A percentile compares a stretch with the other conserved stretches of the same genome.
These are phyloP conservation scores for Cercospora zeina DNA, from an alignment of 2,329 filamentous ascomycete genomes.

Conservation along the genomic window DNA sequence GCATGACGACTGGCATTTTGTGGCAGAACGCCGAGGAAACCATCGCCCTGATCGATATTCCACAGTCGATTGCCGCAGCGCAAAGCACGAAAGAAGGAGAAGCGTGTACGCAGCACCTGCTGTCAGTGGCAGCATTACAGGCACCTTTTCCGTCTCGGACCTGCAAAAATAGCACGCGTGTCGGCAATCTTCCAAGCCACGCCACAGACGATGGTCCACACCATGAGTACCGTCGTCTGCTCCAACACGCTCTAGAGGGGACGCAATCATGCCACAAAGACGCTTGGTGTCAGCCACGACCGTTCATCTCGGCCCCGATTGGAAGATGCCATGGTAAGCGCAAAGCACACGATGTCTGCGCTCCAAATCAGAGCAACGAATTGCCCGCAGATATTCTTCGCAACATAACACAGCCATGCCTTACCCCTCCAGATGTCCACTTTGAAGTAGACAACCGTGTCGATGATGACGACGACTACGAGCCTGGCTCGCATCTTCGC, in stretches of 20 bases:
- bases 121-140: slow-evolving; percentile 50
- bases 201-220: slow-evolving; percentile 41
- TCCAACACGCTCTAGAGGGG: background rate
- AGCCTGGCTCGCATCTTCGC: slow-evolving; percentile 4
- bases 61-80: slow-evolving; percentile 66
- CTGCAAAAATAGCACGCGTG: slow-evolving; percentile 59
- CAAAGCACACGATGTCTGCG: slow-evolving; percentile 19
- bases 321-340: slow-evolving; percentile 27
- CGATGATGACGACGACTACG: background rate
- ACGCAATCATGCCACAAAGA: background rate
- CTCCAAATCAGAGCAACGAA: background rate
- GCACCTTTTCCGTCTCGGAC: slow-evolving; percentile 47
- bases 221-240: slow-evolving; percentile 36
- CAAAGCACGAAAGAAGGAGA: slow-evolving; percentile 56
- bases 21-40: slow-evolving; percentile 55
- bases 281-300: background rate
- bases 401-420: background rate
- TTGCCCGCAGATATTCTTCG: slow-evolving; percentile 1
- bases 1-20: slow-evolving; percentile 47
- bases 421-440: background rate
- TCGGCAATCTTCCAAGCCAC: slow-evolving; percentile 44
- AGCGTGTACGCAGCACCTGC: slow-evolving; percentile 45
- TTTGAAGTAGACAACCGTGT: background rate
- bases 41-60: slow-evolving; percentile 66
- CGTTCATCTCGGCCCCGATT: background rate